These are phyloP conservation scores for Viola odorata DNA, from an alignment of 345 rosid genomes.

Conservation along the genomic window DNA sequence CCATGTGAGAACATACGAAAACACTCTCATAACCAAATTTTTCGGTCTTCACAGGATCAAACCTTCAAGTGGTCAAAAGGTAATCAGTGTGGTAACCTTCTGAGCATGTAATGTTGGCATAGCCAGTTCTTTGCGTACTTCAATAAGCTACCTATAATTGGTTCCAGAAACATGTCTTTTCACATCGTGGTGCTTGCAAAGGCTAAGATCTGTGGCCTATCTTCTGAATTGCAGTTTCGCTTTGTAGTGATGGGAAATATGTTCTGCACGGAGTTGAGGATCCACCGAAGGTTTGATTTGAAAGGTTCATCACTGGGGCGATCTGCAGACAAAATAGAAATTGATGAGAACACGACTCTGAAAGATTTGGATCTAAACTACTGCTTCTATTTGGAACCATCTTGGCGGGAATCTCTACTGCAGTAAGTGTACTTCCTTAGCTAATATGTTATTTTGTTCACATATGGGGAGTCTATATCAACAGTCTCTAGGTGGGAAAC, in stretches of 20 bases:
- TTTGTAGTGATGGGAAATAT: constrained; percentile 99
- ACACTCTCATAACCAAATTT: constrained; percentile 92
- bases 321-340: constrained; percentile 84
- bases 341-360: constrained; percentile 89
- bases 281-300: constrained; percentile 92
- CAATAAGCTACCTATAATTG: background rate
- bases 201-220: constrained; percentile 24
- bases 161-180: background rate
- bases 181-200: constrained; percentile 6
- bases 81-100: constrained; percentile 13
- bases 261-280: constrained; percentile 97
- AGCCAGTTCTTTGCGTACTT: background rate
- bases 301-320: constrained; percentile 95
- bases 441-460: background rate
- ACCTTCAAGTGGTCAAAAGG: constrained; percentile 99
- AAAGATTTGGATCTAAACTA: constrained; percentile 93
- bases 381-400: constrained; percentile 77
- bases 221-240: constrained; percentile 61
- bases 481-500: too few species aligned
- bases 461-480: too few species aligned
- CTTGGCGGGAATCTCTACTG: constrained; percentile 85
- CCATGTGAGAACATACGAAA: constrained; percentile 86
- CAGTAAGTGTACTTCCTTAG: constrained; percentile 41
- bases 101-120: background rate
- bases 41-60: constrained; percentile 99